Base-by-base conservation (phyloP, 768 basidiomycete species). In the Pleurotus eryngii region DNA sequence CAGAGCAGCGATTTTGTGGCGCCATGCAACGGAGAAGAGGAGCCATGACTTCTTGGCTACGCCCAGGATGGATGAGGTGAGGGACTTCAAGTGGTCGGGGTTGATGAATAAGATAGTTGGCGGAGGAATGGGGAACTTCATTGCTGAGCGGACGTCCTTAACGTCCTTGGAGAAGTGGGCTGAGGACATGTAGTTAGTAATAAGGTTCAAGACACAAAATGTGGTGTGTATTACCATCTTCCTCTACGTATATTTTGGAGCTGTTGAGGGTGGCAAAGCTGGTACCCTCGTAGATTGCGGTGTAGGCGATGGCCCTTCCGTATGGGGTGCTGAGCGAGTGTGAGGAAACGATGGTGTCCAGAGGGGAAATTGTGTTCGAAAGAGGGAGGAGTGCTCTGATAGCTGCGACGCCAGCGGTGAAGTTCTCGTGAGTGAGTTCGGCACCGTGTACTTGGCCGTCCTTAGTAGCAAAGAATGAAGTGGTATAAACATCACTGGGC, bases 381-480 rank as follows among this genome's bases (percentile, higher is more conserved):
- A 84, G 74, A 2, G 95, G 93, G 62, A 96, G 83, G 18, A 95
- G 67, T 4, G 85, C 82, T 37, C 89, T 85, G 20, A 84, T 75
- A 3, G 89, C 89, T 0, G 92, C 84, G n/a, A 95, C 87, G 35
- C 92, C 95, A 3, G 95, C 91, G 2, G 92, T 95, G 57, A 96
- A 67, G 61, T 93, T 94, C 68, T 89, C 81, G 67, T 94, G 91
- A 0, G 91, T 91, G 30, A 95, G 72, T 58, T 85, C 84, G 6
- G 80, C 81, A 20, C 81, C 87, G 56, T 80, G 81, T 6, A 87
- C 67, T 39, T 78, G 74, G 35, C 87, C 82, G 17, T 76, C 71
- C 17, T 77, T 63, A 1, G 77, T 75, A 62, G 78, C 73, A 61
- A 79, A 87, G 77, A 86, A 90, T 1, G 85, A 79, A 4, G 90